phyloP scores from a whole-genome alignment of 2,329 filamentous ascomycete genomes.

The Diaporthe velutina region DNA sequence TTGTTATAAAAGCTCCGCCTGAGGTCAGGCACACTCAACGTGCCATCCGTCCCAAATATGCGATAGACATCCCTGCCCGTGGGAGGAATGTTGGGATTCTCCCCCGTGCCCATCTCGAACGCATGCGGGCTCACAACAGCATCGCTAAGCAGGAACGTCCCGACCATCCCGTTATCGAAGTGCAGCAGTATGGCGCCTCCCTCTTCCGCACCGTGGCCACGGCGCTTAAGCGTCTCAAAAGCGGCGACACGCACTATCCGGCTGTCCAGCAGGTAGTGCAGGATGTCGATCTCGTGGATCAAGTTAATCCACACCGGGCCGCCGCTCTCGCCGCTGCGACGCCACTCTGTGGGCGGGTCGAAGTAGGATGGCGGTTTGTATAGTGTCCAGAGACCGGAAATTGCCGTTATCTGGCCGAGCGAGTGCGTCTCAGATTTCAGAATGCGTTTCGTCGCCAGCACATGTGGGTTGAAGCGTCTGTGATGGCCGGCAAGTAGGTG shows the following conservation, averaged over 20 bases:
- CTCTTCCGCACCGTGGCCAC: constrained; percentile 66
- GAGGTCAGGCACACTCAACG: constrained; percentile 41
- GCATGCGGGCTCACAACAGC: constrained; percentile 63
- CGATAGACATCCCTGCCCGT: constrained; percentile 62
- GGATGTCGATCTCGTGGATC: constrained; percentile 71
- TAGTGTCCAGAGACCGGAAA: constrained; percentile 67
- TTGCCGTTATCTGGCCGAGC: constrained; percentile 62
- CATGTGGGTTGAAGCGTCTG: constrained; percentile 70
- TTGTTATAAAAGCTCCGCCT: constrained; percentile 30
- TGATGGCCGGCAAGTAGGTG: constrained; percentile 70
- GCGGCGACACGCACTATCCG: constrained; percentile 62
- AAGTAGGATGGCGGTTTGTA: constrained; percentile 67
- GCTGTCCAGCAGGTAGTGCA: constrained; percentile 68
- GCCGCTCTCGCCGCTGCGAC: constrained; percentile 53
- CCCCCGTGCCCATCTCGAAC: constrained; percentile 70
- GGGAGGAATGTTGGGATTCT: constrained; percentile 66
- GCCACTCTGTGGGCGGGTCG: constrained; percentile 60
- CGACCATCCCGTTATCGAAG: constrained; percentile 67
- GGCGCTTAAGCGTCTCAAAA: constrained; percentile 58
- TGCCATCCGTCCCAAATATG: constrained; percentile 48
- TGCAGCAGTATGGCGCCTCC: constrained; percentile 66
- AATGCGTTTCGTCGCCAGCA: constrained; percentile 61
- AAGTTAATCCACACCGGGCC: constrained; percentile 70
- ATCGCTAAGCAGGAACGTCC: constrained; percentile 69
- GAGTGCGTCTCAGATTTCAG: constrained; percentile 49